phyloP scores from a whole-genome alignment of 2,329 filamentous ascomycete genomes.

The Ceratocystis eucalypticola region DNA sequence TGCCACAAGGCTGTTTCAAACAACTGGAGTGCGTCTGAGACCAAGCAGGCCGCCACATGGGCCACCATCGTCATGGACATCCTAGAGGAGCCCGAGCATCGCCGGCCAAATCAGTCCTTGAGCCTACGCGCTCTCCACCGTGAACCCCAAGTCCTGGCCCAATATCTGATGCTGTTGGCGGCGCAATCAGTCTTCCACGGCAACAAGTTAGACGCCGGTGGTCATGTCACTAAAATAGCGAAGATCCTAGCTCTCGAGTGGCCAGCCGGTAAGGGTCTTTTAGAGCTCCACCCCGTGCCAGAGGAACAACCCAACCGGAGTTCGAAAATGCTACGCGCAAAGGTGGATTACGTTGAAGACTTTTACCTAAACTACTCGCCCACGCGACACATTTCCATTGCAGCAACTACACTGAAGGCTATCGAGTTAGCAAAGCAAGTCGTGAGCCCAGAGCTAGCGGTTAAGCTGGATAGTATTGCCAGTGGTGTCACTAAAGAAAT shows the following conservation, averaged over 20 bases:
- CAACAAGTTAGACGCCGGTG: constrained; percentile 25
- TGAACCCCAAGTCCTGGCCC: constrained; percentile 33
- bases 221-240: constrained; percentile 29
- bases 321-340: constrained; percentile 22
- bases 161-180: constrained; percentile 33
- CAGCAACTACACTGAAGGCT: constrained; percentile 32
- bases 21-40: constrained; percentile 27
- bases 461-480: constrained; percentile 30
- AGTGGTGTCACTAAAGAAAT: constrained; percentile 29
- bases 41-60: constrained; percentile 33
- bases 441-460: constrained; percentile 28
- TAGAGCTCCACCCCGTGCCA: constrained; percentile 27
- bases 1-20: constrained; percentile 32
- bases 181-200: constrained; percentile 28
- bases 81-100: constrained; percentile 33
- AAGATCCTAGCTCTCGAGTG: constrained; percentile 29
- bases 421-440: constrained; percentile 34
- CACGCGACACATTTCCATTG: constrained; percentile 26
- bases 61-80: constrained; percentile 37
- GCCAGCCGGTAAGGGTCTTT: constrained; percentile 29
- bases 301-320: constrained; percentile 6
- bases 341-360: constrained; percentile 22
- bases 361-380: constrained; percentile 28
- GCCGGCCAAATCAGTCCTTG: constrained; percentile 20
- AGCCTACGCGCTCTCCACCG: constrained; percentile 25